Evolutionary conservation across 768 basidiomycete genomes (phyloP).

Genomic region (Phallus indusiatus): DNA sequence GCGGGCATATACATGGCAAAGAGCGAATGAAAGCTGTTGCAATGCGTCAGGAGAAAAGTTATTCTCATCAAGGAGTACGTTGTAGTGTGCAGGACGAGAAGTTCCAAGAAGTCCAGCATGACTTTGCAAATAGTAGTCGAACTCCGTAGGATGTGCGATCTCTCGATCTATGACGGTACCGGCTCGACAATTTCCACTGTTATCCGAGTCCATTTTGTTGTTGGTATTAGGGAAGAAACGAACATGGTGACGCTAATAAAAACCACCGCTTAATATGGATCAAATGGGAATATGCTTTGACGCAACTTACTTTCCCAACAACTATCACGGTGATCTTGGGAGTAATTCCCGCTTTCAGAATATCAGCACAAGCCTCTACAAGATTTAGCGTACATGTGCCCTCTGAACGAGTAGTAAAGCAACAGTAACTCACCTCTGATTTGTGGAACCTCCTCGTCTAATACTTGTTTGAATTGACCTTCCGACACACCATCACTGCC

Average conservation of each 20-base stretch:
- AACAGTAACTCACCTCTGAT: constrained; percentile 41
- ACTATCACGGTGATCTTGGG: constrained; percentile 64
- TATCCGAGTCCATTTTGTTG: constrained; percentile 39
- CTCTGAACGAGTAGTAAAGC: not conserved
- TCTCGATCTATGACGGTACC: constrained; percentile 71
- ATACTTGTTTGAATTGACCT: constrained; percentile 37
- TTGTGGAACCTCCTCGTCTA: constrained; percentile 49
- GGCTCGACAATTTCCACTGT: constrained; percentile 63
- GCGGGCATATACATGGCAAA: constrained; percentile 75
- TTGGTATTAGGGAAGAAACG: constrained; percentile 41
- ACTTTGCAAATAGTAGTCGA: constrained; percentile 71
- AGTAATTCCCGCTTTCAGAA: constrained; percentile 38
- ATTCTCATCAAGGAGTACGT: constrained; percentile 26
- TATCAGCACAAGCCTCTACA: constrained; percentile 51
- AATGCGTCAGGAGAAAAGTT: constrained; percentile 36
- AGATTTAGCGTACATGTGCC: constrained; percentile 6
- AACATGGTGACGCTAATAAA: constrained; percentile 22
- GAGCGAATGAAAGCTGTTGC: constrained; percentile 61
- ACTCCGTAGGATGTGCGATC: constrained; percentile 60
- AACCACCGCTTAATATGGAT: not conserved
- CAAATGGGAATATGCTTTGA: constrained; percentile 19
- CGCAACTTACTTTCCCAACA: constrained; percentile 71
- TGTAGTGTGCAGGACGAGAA: constrained; percentile 56
- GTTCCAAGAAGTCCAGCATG: constrained; percentile 75
- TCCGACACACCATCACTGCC: constrained; percentile 44